Evolutionary conservation across 129 eudicot genomes (phyloP), one percentile per base, ranked within the genome.

Genomic region (Lactuca sativa): DNA sequence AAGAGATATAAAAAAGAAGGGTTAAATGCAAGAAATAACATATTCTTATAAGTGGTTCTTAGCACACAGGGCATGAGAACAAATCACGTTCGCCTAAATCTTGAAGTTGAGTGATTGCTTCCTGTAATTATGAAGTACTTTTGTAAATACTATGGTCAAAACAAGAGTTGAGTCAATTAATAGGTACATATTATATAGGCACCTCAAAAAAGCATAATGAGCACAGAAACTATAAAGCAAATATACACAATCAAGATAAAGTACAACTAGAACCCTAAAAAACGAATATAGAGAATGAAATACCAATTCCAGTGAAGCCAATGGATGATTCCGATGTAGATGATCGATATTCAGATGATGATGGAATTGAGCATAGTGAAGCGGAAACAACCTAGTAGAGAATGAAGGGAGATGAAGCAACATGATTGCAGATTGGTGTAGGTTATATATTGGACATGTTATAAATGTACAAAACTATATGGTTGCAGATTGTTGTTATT

Each of bases 31-130:
- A 21, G 21, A 21, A 21, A 21, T 21, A 21, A 21, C 21, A 21
- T 21, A 21, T 93, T 77, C 98, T 78, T 62, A 88, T 83, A 37
- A 93, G 84, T 2, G 97, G 98, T 48, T 86, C 95, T 17, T 84
- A 93, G 83, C 98, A 93, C 43, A 93, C 80, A 12, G 98, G 92
- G 72, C 97, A 93, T 25, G 98, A 88, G 73, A 90, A 85, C 56
- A 86, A 79, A 31, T 89, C 92, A n/a, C 40, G 71, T 68, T 83
- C 75, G 7, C 70, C 67, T 47, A 66, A 52, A 49, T 72, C 84
- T 53, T 84, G 66, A 17, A 69, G 51, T 66, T 64, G 78, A 52
- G 68, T 82, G 68, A 72, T 70, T 17, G 74, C 72, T 77, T 74
- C 90, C 91, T 90, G 89, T 59, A 62, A 38, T 68, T 68, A 65